These are phyloP conservation scores for Kazachstania sp. DNA, from an alignment of 1,139 yeast species.

Conservation along the genomic window DNA sequence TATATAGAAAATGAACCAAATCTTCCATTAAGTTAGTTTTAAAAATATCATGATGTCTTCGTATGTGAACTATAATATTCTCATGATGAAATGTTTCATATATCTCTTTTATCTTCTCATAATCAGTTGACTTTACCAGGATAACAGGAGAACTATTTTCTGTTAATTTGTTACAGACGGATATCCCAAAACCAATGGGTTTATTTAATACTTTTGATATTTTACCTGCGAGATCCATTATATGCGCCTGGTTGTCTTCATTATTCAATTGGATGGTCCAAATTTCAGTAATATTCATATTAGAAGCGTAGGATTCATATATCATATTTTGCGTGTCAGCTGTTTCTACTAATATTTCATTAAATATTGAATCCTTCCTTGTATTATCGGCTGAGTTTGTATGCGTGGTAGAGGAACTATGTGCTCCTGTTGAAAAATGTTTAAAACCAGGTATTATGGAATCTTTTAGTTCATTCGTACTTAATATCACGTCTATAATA, in stretches of 20 bases:
- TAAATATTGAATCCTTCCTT: neutral
- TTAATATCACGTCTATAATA: conserved; percentile 56
- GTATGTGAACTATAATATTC: conserved; percentile 19
- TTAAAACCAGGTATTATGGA: neutral
- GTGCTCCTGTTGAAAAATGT: neutral
- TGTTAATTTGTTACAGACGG: conserved; percentile 16
- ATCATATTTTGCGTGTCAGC: conserved; percentile 4
- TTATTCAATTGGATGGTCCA: conserved; percentile 25
- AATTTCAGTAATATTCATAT: conserved; percentile 8
- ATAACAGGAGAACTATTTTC: conserved; percentile 17
- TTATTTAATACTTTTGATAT: conserved; percentile 19
- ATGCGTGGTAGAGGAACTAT: neutral
- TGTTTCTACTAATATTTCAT: conserved; percentile 3
- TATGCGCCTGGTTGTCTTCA: conserved; percentile 22
- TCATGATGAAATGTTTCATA: conserved; percentile 15
- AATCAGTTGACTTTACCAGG: conserved; percentile 17
- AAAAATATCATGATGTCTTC: conserved; percentile 19
- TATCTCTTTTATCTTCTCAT: conserved; percentile 14
- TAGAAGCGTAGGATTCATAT: conserved; percentile 10
- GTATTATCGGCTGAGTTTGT: neutral
- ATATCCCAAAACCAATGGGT: conserved; percentile 23
- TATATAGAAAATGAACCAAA: conserved; percentile 22
- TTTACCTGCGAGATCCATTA: conserved; percentile 22
- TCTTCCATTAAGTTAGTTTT: conserved; percentile 20
- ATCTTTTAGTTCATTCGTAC: conserved; percentile 14